Base-by-base conservation (phyloP, 2,329 filamentous ascomycete species). In the Colletotrichum spaethianum region DNA sequence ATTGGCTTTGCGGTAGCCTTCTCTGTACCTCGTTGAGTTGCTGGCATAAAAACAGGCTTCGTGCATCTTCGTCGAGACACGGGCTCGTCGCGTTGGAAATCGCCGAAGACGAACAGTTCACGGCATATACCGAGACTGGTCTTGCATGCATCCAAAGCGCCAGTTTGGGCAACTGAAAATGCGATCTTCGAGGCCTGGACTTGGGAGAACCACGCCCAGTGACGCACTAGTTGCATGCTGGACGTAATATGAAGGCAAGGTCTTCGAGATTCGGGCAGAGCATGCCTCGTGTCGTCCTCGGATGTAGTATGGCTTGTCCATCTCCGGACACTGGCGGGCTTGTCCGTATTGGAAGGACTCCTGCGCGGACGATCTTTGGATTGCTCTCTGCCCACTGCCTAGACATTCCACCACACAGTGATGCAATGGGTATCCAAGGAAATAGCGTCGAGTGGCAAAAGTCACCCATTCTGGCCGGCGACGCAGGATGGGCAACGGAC, bases 111-210 rank as follows among this genome's bases (percentile, higher is more conserved):
- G 26, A 67, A 28, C 33, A 50, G 42, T 46, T 40, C 46, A 46
- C 53, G 53, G 62, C 33, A 60, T 20, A 63, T 33, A 46, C 56
- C 50, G 42, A 57, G 36, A 26, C 28, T 44, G 38, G 48, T 60
- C 28, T 70, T 63, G 65, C 52, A 46, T 64, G 46, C 66, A 53
- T 70, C 52, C 57, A 70, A 70, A 72, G 64, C 65, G 65, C 63
- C 65, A 63, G 26, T 69, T 62, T 67, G 48, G 44, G 64, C 57
- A 63, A 68, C 40, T 53, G 65, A 69, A 72, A 69, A 59, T 63
- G 48, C 26, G 50, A 68, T 63, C 69, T 59, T 42, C 57, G 26
- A 36, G 44, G 64, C 7, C 52, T 48, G 53, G 26, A 44, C 52
- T 72, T 63, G 59, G 59, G 23, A 64, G 20, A 4, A n/a, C 23